These are phyloP conservation scores for Scleroderma bovista DNA, from an alignment of 768 basidiomycete species.

Conservation along the genomic window DNA sequence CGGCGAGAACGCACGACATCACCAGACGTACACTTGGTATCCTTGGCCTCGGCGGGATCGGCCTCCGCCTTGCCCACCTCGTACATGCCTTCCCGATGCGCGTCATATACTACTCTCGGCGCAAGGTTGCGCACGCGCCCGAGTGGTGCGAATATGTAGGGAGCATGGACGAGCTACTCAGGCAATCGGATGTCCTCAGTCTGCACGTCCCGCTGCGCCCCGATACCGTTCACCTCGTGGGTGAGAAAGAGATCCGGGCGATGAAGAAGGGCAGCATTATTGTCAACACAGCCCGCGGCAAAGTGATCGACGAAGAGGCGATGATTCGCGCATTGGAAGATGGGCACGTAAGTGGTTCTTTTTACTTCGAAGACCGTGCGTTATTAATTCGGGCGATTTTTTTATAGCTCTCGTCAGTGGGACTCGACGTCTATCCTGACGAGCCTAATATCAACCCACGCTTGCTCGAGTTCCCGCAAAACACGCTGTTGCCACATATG, in stretches of 20 bases:
- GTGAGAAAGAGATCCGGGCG: slow-evolving; percentile 67
- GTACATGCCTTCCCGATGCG: slow-evolving; percentile 85
- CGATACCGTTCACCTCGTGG: slow-evolving; percentile 70
- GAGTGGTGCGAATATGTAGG: slow-evolving; percentile 76
- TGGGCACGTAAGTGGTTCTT: slow-evolving; percentile 65
- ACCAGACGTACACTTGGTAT: slow-evolving; percentile 67
- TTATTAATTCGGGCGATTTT: slow-evolving; percentile 1
- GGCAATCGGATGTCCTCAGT: slow-evolving; percentile 74
- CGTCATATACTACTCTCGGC: slow-evolving; percentile 73
- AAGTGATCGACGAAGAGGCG: slow-evolving; percentile 83
- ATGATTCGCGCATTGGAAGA: slow-evolving; percentile 81
- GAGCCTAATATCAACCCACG: slow-evolving; percentile 78
- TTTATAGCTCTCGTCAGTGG: slow-evolving; percentile 66
- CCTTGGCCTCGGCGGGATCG: slow-evolving; percentile 75
- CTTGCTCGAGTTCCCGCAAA: slow-evolving; percentile 74
- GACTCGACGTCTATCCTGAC: slow-evolving; percentile 83
- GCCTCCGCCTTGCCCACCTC: slow-evolving; percentile 62
- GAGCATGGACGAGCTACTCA: slow-evolving; percentile 56
- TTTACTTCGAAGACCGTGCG: background rate
- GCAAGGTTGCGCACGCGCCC: slow-evolving; percentile 52
- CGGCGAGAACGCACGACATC: slow-evolving; percentile 53
- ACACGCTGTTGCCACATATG: slow-evolving; percentile 87
- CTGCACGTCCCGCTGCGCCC: slow-evolving; percentile 76
- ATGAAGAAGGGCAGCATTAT: slow-evolving; percentile 76
- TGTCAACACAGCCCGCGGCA: slow-evolving; percentile 89